phyloP scores from a whole-genome alignment of 306 rosid genomes.

The Bauhinia variegata region DNA sequence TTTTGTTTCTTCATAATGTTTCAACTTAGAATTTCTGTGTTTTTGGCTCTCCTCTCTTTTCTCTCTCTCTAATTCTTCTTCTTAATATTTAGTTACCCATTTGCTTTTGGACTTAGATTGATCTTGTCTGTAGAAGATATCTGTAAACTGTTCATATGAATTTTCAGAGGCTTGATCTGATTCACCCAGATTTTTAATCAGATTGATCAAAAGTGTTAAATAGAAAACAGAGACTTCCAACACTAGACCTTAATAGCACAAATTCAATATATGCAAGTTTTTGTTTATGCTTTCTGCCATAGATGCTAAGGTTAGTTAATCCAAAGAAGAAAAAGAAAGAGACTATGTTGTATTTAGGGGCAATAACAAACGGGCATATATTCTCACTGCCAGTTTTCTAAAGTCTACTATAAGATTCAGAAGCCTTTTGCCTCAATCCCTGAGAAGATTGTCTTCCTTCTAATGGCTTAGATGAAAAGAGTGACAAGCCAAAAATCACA shows the following conservation, averaged over 20 bases:
- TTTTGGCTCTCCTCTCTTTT: not conserved
- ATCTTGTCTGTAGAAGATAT: too few relatives aligned
- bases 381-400: conserved; percentile 14
- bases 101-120: not conserved
- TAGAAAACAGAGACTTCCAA: not conserved
- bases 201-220: conserved; percentile 3
- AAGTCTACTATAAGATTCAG: not conserved
- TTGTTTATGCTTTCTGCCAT: too few relatives aligned
- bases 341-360: not conserved
- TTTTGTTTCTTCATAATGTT: too few relatives aligned
- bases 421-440: not conserved
- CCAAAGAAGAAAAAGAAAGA: not conserved
- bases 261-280: too few relatives aligned
- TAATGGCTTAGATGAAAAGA: not conserved
- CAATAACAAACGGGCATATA: conserved; percentile 5
- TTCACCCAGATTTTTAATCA: not conserved
- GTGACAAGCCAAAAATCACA: not conserved
- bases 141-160: not conserved
- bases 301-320: not conserved
- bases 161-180: conserved; percentile 27
- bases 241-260: too few relatives aligned
- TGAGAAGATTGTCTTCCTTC: conserved; percentile 8
- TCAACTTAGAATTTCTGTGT: not conserved
- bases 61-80: too few relatives aligned
- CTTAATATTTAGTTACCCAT: not conserved